phyloP scores from a whole-genome alignment of 129 eudicot species.

The Apium graveolens region DNA sequence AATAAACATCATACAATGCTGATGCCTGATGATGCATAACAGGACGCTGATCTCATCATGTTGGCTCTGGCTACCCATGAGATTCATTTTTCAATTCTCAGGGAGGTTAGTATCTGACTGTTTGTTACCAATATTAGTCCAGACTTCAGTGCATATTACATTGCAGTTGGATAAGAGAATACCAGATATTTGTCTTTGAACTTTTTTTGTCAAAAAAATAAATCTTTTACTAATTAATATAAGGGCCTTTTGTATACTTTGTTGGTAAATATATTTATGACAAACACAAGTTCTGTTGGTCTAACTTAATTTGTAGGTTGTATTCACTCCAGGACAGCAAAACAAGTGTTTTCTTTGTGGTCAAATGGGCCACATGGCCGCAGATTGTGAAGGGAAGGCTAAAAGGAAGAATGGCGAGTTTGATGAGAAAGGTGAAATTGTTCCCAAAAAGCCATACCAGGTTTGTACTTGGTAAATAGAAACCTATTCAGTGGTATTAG shows the following conservation, averaged over 20 bases:
- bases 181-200: not conserved
- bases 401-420: slow-evolving; percentile 90
- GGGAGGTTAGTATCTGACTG: slow-evolving; percentile 6
- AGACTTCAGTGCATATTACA: not conserved
- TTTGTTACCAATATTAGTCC: not conserved
- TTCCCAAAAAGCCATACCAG: slow-evolving; percentile 83
- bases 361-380: slow-evolving; percentile 86
- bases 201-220: not conserved
- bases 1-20: not conserved
- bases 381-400: slow-evolving; percentile 75
- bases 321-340: slow-evolving; percentile 75
- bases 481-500: not conserved
- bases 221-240: not conserved
- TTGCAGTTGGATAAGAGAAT: not conserved
- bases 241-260: not conserved
- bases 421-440: slow-evolving; percentile 75
- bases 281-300: not conserved
- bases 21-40: not conserved
- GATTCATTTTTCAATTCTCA: slow-evolving; percentile 12
- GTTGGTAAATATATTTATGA: not conserved
- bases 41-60: slow-evolving; percentile 14
- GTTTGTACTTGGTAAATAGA: slow-evolving; percentile 36
- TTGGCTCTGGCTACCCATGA: slow-evolving; percentile 12
- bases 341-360: slow-evolving; percentile 89
- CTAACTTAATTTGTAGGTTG: slow-evolving; percentile 45